Evolutionary conservation across 148 eudicot genomes (phyloP).

Genomic region (Linanthus parryae): DNA sequence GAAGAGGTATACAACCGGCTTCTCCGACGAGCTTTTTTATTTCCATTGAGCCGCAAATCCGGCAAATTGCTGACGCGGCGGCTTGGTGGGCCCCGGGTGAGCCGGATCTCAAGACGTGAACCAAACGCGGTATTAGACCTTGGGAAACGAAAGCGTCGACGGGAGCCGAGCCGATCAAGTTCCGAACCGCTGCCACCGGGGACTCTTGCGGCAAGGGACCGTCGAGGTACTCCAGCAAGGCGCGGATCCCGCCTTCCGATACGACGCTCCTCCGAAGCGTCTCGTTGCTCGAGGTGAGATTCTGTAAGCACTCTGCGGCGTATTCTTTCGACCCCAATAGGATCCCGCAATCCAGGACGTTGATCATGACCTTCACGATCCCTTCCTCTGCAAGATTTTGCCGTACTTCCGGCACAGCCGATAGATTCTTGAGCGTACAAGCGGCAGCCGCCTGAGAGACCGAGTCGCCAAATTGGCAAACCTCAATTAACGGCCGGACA

Average conservation of each 20-base stretch:
- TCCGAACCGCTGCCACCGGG: slow-evolving; percentile 69
- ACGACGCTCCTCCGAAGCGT: slow-evolving; percentile 43
- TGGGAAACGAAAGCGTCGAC: slow-evolving; percentile 42
- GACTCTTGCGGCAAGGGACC: slow-evolving; percentile 88
- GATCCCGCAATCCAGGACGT: slow-evolving; percentile 66
- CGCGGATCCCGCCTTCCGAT: slow-evolving; percentile 61
- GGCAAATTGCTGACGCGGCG: slow-evolving; percentile 60
- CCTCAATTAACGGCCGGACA: slow-evolving; percentile 53
- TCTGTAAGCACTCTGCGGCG: slow-evolving; percentile 87
- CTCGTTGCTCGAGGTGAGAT: slow-evolving; percentile 68
- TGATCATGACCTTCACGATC: slow-evolving; percentile 53
- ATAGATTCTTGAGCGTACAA: slow-evolving; percentile 69
- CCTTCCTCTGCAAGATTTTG: slow-evolving; percentile 73
- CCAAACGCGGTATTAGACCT: slow-evolving; percentile 60
- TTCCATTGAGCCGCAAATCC: slow-evolving; percentile 37
- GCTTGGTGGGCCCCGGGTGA: slow-evolving; percentile 68
- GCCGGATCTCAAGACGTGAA: slow-evolving; percentile 64
- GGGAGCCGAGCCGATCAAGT: slow-evolving; percentile 51
- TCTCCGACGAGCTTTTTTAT: slow-evolving; percentile 56
- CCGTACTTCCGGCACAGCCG: slow-evolving; percentile 68
- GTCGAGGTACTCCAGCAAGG: slow-evolving; percentile 59
- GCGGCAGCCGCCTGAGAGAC: slow-evolving; percentile 80
- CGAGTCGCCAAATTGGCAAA: slow-evolving; percentile 56
- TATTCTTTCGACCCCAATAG: slow-evolving; percentile 77
- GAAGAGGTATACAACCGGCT: slow-evolving; percentile 62